Conservation (phyloP, 306 rosid genomes). For the Sicyos edulis region DNA sequence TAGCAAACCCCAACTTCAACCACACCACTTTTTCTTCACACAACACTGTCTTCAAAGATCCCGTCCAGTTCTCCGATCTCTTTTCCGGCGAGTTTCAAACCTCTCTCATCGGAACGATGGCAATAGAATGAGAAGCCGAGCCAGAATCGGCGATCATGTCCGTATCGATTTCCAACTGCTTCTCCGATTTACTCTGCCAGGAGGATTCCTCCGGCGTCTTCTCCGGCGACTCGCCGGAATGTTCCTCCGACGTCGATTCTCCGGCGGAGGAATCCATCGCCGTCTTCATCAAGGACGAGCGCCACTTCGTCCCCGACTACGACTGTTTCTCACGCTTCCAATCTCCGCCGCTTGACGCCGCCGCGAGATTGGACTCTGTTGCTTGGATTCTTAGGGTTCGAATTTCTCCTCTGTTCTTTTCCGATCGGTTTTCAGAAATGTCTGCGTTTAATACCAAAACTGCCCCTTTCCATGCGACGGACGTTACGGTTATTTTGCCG, state of each 20-base stretch:
- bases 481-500: too few relatives aligned
- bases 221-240: conserved; percentile 61
- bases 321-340: conserved; percentile 53
- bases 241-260: conserved; percentile 49
- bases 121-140: conserved; percentile 43
- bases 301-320: conserved; percentile 65
- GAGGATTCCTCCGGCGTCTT: conserved; percentile 60
- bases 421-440: too few relatives aligned
- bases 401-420: neutral
- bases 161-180: conserved; percentile 57
- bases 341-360: conserved; percentile 30
- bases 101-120: conserved; percentile 24
- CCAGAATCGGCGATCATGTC: conserved; percentile 49
- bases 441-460: conserved; percentile 26
- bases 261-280: conserved; percentile 64
- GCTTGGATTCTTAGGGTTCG: conserved; percentile 97
- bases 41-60: neutral
- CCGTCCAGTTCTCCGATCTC: conserved; percentile 7
- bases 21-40: conserved; percentile 1
- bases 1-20: conserved; percentile 8
- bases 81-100: conserved; percentile 25
- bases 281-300: conserved; percentile 70
- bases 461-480: conserved; percentile 24
- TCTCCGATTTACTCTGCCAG: conserved; percentile 62
- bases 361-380: conserved; percentile 73